Evolutionary conservation across 805 yeast genomes (phyloP), one percentile per base, ranked within the genome.

Genomic region (Saccharomycopsis olivae): DNA sequence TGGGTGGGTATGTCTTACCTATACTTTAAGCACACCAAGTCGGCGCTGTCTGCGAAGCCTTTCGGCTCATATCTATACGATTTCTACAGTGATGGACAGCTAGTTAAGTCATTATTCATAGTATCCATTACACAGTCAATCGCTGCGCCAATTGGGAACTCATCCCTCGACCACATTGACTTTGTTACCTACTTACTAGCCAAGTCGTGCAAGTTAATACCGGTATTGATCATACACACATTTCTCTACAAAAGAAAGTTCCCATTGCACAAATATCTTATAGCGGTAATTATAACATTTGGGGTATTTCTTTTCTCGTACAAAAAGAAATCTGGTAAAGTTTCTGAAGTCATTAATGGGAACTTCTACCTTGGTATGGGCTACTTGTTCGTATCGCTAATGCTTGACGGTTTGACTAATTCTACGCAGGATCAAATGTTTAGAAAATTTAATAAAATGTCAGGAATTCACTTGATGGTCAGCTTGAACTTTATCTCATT

Each of bases 381-480:
- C 0, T 70, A 79, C 42, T 64, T 89, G 29, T 48, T 62, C 0
- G 57, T 62, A 1, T 82, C 92, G 29, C 69, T 92, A 57, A 58
- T 89, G 15, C 64, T 92, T 23, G 98, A 89, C 57, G 98, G 98
- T 1, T 62, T 88, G 42, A 88, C 95, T 17, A 92, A 89, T 60
- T 83, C 96, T 2, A 78, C 95, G 0, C 98, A 89, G 58, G 98
- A 89, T 60, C 76, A 79, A 41, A 58, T 92, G 55, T 80, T 89
- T 57, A 55, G 53, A 21, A 51, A 60, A 5, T 64, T 66, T 38
- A 54, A 52, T 19, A 45, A 45, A 17, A 62, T 88, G 32, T 76
- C 92, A 0, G 97, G 96, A 2, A 89, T 89, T 1, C 88, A 79
- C 51, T 64, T 92, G 55, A 89, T 92, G 96, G 68, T 84, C 39